phyloP scores from a whole-genome alignment of 768 basidiomycete genomes.

The Mycena metata region DNA sequence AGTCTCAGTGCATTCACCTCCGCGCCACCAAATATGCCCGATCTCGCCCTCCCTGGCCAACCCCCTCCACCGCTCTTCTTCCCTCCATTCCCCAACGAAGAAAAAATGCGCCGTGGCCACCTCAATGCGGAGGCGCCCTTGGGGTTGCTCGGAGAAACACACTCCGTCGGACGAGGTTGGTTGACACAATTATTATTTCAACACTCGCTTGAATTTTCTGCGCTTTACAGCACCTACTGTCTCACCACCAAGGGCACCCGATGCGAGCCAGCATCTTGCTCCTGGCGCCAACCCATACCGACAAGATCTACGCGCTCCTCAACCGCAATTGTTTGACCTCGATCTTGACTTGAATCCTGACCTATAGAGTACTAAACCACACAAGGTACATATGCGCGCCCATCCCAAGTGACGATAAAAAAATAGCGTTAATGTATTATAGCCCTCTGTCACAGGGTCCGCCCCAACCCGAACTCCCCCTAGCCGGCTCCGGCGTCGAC shows the following conservation, averaged over 20 bases:
- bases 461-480: not conserved
- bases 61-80: conserved; percentile 86
- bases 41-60: conserved; percentile 76
- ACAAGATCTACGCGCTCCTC: conserved; percentile 73
- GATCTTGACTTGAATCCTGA: conserved; percentile 91
- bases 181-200: conserved; percentile 23
- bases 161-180: conserved; percentile 84
- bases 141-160: conserved; percentile 83
- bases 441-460: not conserved
- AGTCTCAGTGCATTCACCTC: conserved; percentile 89
- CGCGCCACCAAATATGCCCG: conserved; percentile 90
- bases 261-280: conserved; percentile 59
- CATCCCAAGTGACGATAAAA: not conserved
- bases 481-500: no score
- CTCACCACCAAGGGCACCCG: conserved; percentile 65
- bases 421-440: not conserved
- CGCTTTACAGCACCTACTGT: conserved; percentile 67
- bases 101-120: conserved; percentile 88
- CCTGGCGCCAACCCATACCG: conserved; percentile 78
- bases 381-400: not conserved
- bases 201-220: conserved; percentile 11
- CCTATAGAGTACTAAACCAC: conserved; percentile 53
- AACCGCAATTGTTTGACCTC: conserved; percentile 78
- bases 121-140: conserved; percentile 86
- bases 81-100: conserved; percentile 92